Percentiles rank a stretch among this genome's conserved stretches.
Conservation (phyloP, 805 yeast species). For the Wickerhamomyces pijperi region DNA sequence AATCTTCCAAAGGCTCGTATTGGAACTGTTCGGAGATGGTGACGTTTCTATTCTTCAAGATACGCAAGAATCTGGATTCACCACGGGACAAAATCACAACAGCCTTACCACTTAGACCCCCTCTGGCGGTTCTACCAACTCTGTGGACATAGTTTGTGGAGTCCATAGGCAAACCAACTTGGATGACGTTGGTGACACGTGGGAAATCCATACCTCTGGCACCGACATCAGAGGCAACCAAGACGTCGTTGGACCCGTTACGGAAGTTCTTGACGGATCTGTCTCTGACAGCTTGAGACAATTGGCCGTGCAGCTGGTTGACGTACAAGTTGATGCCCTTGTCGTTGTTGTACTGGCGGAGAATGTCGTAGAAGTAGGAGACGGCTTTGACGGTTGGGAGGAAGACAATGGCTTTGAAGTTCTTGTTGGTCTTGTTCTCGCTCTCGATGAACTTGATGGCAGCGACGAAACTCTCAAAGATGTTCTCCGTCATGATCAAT, state of each 20-base stretch:
- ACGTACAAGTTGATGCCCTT: too few relatives aligned
- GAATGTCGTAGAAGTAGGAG: conserved; percentile 26
- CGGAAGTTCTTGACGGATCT: conserved; percentile 97
- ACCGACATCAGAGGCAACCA: conserved; percentile 96
- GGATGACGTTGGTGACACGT: conserved; percentile 97
- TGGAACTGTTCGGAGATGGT: conserved; percentile 32
- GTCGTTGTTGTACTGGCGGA: too few relatives aligned
- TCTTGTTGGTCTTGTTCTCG: conserved; percentile 22
- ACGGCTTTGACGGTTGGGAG: conserved; percentile 71
- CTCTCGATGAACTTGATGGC: conserved; percentile 39
- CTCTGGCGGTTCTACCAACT: conserved; percentile 97
- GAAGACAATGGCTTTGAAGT: conserved; percentile 74
- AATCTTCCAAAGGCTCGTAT: conserved; percentile 27
- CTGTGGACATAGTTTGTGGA: conserved; percentile 98
- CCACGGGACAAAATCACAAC: conserved; percentile 41
- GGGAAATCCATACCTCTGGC: conserved; percentile 99
- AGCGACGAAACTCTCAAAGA: conserved; percentile 50
- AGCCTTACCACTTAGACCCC: conserved; percentile 71
- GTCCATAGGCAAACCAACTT: conserved; percentile 99
- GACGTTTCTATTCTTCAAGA: conserved; percentile 44
- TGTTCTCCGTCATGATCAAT: conserved; percentile 38
- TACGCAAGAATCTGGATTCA: conserved; percentile 45
- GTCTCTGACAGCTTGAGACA: conserved; percentile 96
- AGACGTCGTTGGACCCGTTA: conserved; percentile 88
- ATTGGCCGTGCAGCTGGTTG: conserved; percentile 74